Conservation (phyloP, 495 filamentous ascomycete genomes). For the Podospora conica region DNA sequence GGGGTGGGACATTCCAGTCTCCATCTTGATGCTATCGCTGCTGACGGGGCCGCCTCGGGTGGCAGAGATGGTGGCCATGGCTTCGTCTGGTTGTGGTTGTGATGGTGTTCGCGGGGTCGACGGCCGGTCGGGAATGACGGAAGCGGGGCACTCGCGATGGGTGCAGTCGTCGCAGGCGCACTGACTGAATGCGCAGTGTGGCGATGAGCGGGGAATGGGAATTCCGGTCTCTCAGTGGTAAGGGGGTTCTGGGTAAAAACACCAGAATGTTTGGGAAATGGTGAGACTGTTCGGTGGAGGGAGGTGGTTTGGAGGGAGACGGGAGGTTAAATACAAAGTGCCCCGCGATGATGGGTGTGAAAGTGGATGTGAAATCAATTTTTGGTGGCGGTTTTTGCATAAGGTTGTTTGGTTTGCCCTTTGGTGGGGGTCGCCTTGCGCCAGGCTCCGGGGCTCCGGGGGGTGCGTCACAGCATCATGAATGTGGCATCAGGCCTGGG, state of each 20-base stretch:
- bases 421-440: constrained; percentile 17
- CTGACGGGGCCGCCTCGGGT: constrained; percentile 32
- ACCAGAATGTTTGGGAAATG: not conserved
- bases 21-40: constrained; percentile 25
- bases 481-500: not conserved
- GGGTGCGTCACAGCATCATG: constrained; percentile 21
- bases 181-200: not conserved
- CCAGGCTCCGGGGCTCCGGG: not conserved
- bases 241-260: not conserved
- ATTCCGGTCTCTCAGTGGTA: not conserved
- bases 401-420: constrained; percentile 7
- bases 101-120: not conserved
- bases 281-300: not conserved
- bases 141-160: not conserved
- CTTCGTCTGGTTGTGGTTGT: constrained; percentile 7
- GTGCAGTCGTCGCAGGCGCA: not conserved
- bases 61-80: constrained; percentile 51
- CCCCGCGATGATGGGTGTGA: not conserved
- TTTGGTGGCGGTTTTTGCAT: constrained; percentile 26
- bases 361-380: constrained; percentile 14
- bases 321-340: constrained; percentile 4
- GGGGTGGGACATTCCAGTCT: constrained; percentile 57
- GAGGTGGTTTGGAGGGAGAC: not conserved
- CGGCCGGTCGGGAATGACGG: not conserved
- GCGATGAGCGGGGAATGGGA: no score